Evolutionary conservation across 768 basidiomycete genomes (phyloP), one percentile per base, ranked within the genome.

Genomic region (Mycena galopus): DNA sequence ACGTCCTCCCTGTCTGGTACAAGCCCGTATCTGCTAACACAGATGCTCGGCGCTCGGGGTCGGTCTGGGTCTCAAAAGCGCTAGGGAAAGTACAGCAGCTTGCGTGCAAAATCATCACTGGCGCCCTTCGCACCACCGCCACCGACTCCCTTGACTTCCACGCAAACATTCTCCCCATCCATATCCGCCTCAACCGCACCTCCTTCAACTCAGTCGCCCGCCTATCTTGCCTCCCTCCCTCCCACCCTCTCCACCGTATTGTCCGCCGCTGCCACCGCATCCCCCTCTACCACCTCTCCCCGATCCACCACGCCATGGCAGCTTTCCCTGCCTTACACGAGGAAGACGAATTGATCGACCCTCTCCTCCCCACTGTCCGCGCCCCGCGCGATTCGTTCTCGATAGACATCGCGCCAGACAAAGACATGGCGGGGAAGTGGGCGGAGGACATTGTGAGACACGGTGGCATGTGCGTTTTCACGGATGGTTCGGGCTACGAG

Each of bases 281-380:
- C 50, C 27, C 64, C 47, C 42, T 25, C 71, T 51, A 33, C 50
- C 62, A 51, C 50, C 30, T 14, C 29, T 61, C 60, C 9, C 47
- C 30, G 1, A 23, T 64, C 62, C 44, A 51, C 61, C 61, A 63
- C 44, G 6, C 25, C 23, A 1, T 42, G 14, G 37, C 58, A 1
- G 47, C 61, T 2, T 63, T 50, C 44, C 61, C 42, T 4, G 2
- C 23, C 44, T 44, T 47, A 4, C 27, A 7, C 21, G 2, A 11
- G 6, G n/a, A 14, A 3, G 27, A 27, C 27, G 14, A 53, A 14
- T 27, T 12, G 11, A 29, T 53, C 10, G 25, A 53, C 51, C 27
- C 51, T n/a, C n/a, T n/a, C n/a, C n/a, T n/a, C n/a, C n/a, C n/a
- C n/a, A n/a, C n/a, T n/a, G n/a, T n/a, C n/a, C n/a, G n/a, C n/a